Conservation (phyloP, 345 rosid species). For the Arabidopsis suecica region DNA sequence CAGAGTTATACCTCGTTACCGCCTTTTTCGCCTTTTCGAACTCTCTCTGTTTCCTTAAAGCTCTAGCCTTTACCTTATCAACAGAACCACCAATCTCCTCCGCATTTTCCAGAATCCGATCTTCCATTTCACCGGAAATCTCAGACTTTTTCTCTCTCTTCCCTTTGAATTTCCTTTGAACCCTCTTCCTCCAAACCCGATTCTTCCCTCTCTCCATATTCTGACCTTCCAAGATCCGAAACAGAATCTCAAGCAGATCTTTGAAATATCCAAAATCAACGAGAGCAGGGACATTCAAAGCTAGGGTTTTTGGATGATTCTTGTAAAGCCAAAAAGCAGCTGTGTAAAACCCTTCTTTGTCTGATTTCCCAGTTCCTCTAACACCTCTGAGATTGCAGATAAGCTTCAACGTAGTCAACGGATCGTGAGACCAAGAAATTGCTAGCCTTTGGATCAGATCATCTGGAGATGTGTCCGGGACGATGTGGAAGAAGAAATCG, state of each 20-base stretch:
- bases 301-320: constrained; percentile 66
- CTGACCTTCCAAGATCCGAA: constrained; percentile 58
- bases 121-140: constrained; percentile 35
- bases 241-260: constrained; percentile 72
- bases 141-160: constrained; percentile 41
- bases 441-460: constrained; percentile 42
- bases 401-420: constrained; percentile 64
- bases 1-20: constrained; percentile 35
- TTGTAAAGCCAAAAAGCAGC: constrained; percentile 60
- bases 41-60: constrained; percentile 40
- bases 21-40: constrained; percentile 40
- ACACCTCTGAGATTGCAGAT: constrained; percentile 72
- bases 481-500: constrained; percentile 72
- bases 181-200: constrained; percentile 28
- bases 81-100: constrained; percentile 26
- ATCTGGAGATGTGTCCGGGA: constrained; percentile 53
- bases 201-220: constrained; percentile 41
- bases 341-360: constrained; percentile 68
- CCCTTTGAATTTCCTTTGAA: constrained; percentile 40
- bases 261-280: constrained; percentile 63
- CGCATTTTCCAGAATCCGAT: constrained; percentile 49
- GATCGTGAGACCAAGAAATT: constrained; percentile 57
- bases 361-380: constrained; percentile 70
- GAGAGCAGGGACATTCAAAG: constrained; percentile 51
- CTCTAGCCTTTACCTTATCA: constrained; percentile 38